Evolutionary conservation across 305 asterid genomes (phyloP).

Genomic region (Fraxinus angustifolia): DNA sequence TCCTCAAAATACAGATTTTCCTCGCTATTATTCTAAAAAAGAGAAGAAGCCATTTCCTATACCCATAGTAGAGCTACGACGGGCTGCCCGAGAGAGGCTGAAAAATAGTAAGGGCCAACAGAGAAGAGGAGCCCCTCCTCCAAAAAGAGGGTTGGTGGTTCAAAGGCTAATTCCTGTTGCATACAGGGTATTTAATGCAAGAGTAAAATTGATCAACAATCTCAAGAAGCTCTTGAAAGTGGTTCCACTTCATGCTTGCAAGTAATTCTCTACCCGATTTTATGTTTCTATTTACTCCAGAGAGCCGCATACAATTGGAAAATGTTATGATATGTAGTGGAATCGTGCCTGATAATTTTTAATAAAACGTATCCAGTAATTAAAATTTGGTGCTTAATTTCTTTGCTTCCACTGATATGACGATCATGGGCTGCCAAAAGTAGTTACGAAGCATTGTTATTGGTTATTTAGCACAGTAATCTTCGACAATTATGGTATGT

Average conservation of each 20-base stretch:
- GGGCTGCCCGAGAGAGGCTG: conserved; percentile 86
- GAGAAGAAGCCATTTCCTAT: conserved; percentile 95
- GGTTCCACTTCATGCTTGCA: conserved; percentile 80
- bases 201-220: conserved; percentile 69
- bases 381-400: not conserved
- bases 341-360: not conserved
- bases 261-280: conserved; percentile 49
- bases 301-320: not conserved
- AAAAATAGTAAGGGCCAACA: conserved; percentile 61
- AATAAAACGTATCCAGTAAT: not conserved
- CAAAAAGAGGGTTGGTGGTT: conserved; percentile 77
- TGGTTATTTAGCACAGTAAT: conserved; percentile 1
- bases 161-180: conserved; percentile 67
- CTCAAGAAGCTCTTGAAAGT: conserved; percentile 87
- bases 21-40: conserved; percentile 79
- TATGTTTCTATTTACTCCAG: conserved; percentile 4
- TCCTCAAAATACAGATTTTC: conserved; percentile 92
- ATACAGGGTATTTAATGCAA: conserved; percentile 65
- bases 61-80: conserved; percentile 80
- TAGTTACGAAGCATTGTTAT: not conserved
- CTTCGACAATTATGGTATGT: not conserved
- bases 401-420: not conserved
- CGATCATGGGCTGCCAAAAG: not conserved
- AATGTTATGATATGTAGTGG: not conserved
- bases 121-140: conserved; percentile 65